These are phyloP conservation scores for Dactylis glomerata DNA, from an alignment of 176 grass and related monocot species.

Conservation along the genomic window DNA sequence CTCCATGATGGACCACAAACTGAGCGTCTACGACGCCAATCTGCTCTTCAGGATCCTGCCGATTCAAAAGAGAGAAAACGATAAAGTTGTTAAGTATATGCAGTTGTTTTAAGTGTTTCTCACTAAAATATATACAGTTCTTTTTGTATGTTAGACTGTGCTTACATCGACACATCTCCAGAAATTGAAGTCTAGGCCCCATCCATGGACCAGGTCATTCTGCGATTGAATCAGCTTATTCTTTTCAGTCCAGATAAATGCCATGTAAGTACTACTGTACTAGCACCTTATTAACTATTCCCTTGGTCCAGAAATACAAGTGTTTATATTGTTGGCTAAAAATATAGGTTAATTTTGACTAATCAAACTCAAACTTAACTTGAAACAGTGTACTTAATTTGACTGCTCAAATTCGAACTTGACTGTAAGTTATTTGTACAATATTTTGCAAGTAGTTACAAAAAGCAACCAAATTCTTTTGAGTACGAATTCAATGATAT, in stretches of 20 bases:
- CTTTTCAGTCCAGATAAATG: neutral
- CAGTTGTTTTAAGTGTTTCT: neutral
- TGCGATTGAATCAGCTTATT: conserved; percentile 14
- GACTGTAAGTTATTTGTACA: neutral
- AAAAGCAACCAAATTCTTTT: neutral
- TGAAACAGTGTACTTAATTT: neutral
- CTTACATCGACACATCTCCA: conserved; percentile 66
- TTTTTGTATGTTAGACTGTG: conserved; percentile 29
- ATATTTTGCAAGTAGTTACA: neutral
- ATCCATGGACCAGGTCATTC: conserved; percentile 93
- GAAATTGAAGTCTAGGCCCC: conserved; percentile 84
- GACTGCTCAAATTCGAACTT: neutral
- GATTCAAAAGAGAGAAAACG: neutral
- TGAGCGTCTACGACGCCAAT: conserved; percentile 13
- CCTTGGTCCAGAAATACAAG: neutral
- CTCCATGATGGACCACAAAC: conserved; percentile 4
- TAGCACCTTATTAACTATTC: neutral
- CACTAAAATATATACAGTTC: neutral
- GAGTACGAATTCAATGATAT: neutral
- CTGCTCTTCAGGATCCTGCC: conserved; percentile 5
- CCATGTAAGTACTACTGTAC: neutral
- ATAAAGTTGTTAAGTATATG: neutral
- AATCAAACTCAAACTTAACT: neutral
- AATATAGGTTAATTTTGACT: neutral
- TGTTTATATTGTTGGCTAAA: neutral